A percentile compares a stretch with the other conserved stretches of the same genome.
phyloP scores from a whole-genome alignment of 2,329 filamentous ascomycete genomes.

The Claviceps pusilla region DNA sequence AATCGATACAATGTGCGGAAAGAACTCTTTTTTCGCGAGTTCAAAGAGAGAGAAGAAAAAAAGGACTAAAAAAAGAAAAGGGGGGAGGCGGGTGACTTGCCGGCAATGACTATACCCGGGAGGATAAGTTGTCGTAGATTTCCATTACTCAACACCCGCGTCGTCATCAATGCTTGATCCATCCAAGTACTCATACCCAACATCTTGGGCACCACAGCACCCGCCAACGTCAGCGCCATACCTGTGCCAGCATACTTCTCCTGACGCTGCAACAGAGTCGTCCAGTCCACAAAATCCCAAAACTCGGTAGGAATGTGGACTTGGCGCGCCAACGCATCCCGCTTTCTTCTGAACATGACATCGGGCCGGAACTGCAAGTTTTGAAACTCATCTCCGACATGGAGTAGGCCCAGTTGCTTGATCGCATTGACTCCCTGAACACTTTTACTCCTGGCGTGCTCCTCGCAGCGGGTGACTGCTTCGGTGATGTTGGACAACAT shows the following conservation, averaged over 20 bases:
- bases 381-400: constrained; percentile 75
- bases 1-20: not conserved
- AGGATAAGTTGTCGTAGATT: constrained; percentile 69
- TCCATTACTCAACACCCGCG: constrained; percentile 65
- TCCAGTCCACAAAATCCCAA: constrained; percentile 85
- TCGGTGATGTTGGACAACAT: constrained; percentile 81
- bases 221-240: constrained; percentile 84
- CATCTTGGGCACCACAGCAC: constrained; percentile 67
- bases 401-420: constrained; percentile 73
- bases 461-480: constrained; percentile 66
- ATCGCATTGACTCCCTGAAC: constrained; percentile 72
- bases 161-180: constrained; percentile 69
- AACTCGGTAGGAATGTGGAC: constrained; percentile 79
- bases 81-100: constrained; percentile 38
- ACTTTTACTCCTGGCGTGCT: constrained; percentile 65
- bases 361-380: constrained; percentile 80
- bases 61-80: not conserved
- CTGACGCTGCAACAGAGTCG: constrained; percentile 69
- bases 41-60: not conserved
- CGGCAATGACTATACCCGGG: constrained; percentile 62
- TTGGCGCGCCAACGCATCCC: constrained; percentile 67
- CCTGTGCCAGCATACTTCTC: constrained; percentile 91
- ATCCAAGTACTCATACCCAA: constrained; percentile 79
- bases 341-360: constrained; percentile 80
- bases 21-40: not conserved